Evolutionary conservation across 2,329 filamentous ascomycete genomes (phyloP).

Genomic region (Mycosphaerelloides madeirae): DNA sequence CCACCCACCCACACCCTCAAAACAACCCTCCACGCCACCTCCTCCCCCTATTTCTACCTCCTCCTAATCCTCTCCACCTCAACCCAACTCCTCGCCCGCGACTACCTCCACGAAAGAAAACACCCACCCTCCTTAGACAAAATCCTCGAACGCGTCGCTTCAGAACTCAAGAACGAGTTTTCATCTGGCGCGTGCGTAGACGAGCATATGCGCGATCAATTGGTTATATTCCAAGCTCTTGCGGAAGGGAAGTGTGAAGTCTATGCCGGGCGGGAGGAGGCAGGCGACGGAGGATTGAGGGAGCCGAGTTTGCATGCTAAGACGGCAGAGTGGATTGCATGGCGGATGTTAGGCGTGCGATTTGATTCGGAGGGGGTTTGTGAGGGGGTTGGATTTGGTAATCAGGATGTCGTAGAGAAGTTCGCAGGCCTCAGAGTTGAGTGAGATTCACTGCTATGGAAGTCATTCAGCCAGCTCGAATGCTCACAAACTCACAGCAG

Average conservation of each 20-base stretch:
- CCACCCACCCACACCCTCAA: background rate
- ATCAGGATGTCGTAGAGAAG: background rate
- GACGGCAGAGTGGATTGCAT: constrained; percentile 45
- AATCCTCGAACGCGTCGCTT: constrained; percentile 11
- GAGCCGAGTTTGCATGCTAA: constrained; percentile 41
- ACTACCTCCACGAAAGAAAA: constrained; percentile 46
- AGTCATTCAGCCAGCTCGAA: too few species aligned
- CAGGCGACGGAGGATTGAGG: constrained; percentile 18
- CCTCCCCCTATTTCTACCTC: constrained; percentile 43
- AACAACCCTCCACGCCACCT: background rate
- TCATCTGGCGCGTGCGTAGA: constrained; percentile 49
- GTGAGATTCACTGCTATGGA: background rate
- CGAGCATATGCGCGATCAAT: constrained; percentile 53
- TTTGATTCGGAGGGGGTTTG: constrained; percentile 29
- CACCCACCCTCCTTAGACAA: constrained; percentile 12
- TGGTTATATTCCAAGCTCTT: constrained; percentile 57
- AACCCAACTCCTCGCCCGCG: constrained; percentile 44
- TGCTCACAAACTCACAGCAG: too few species aligned
- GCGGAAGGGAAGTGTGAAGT: constrained; percentile 41
- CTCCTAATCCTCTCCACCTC: constrained; percentile 49
- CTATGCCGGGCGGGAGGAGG: constrained; percentile 24
- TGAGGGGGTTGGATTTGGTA: constrained; percentile 1
- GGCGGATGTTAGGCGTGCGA: constrained; percentile 34
- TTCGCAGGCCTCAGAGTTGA: background rate
- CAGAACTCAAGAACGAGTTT: constrained; percentile 44